Base-by-base conservation (phyloP, 192 early-diverging fungal species). In the Rhizoclosmatium globosum region DNA sequence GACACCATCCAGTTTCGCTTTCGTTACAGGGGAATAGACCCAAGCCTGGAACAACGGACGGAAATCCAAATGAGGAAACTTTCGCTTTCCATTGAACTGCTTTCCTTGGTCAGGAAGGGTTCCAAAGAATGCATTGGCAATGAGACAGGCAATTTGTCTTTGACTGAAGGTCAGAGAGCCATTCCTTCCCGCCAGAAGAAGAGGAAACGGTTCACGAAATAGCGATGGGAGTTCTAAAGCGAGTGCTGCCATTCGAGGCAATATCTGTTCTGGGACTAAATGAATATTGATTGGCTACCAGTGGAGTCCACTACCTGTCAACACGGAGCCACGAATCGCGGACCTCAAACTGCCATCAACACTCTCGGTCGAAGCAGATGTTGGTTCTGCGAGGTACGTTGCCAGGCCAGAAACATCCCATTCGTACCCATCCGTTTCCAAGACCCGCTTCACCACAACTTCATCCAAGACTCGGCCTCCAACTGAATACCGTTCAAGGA, bases 71-170 rank as follows among this genome's bases (percentile, higher is more conserved):
- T 79, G 74, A 6, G 85, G 87, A 60, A 81, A 85, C 38, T 43
- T 68, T 1, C 67, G 1, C 66, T 82, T 42, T 81, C 79, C 44
- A 84, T 65, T 64, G 60, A 85, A 81, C 68, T 7, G 68, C 15
- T 45, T 13, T 43, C 73, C 77, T 13, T 77, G 84, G 31, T 71
- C 75, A 2, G 82, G 81, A 71, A 84, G 79, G 23, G 82, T 85
- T 58, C 84, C 81, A 66, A 86, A 84, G 73, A 88, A 88, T n/a
- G 87, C 84, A 48, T 86, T 84, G 15, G 85, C 82, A 2, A 88
- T 59, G 4, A 88, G 59, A 21, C 44, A 83, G 0, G 81, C 77
- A 41, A 87, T 80, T 69, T 86, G 85, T 48, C 62, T 65, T 64
- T 88, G 87, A 42, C 53, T 78, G 21, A 88, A 61, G 2, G 87